Conservation (phyloP, 345 rosid species). For the Excoecaria agallocha region DNA sequence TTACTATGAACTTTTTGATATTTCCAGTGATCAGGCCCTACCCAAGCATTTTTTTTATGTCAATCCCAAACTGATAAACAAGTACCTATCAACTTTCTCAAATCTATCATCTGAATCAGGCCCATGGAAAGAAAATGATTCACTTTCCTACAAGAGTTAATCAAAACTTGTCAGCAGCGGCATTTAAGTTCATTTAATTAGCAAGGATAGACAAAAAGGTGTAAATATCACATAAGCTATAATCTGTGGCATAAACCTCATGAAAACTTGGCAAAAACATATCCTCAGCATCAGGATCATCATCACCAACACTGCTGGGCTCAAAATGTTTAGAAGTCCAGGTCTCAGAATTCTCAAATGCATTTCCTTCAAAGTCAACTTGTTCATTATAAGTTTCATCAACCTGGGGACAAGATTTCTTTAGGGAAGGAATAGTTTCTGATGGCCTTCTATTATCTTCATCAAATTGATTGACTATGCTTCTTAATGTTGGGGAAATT, state of each 20-base stretch:
- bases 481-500: conserved; percentile 69
- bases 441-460: conserved; percentile 62
- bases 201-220: neutral
- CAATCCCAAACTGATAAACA: conserved; percentile 68
- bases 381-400: conserved; percentile 34
- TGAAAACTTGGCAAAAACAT: conserved; percentile 47
- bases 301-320: conserved; percentile 46
- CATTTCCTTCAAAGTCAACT: conserved; percentile 44
- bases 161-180: conserved; percentile 4
- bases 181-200: conserved; percentile 9
- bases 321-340: conserved; percentile 52
- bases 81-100: conserved; percentile 61
- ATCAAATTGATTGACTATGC: conserved; percentile 62
- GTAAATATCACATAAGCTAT: conserved; percentile 1
- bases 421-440: conserved; percentile 48
- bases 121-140: conserved; percentile 39
- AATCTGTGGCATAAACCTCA: conserved; percentile 47
- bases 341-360: conserved; percentile 48
- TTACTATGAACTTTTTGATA: conserved; percentile 72
- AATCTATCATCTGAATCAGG: conserved; percentile 48
- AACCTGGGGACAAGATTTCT: conserved; percentile 37
- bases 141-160: conserved; percentile 50
- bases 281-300: conserved; percentile 42
- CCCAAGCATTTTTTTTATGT: conserved; percentile 84
- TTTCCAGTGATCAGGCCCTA: conserved; percentile 99